Percentiles rank a stretch among this genome's conserved stretches.
Evolutionary conservation across 2,329 filamentous ascomycete species (phyloP).

Genomic region (Zalaria sp.): DNA sequence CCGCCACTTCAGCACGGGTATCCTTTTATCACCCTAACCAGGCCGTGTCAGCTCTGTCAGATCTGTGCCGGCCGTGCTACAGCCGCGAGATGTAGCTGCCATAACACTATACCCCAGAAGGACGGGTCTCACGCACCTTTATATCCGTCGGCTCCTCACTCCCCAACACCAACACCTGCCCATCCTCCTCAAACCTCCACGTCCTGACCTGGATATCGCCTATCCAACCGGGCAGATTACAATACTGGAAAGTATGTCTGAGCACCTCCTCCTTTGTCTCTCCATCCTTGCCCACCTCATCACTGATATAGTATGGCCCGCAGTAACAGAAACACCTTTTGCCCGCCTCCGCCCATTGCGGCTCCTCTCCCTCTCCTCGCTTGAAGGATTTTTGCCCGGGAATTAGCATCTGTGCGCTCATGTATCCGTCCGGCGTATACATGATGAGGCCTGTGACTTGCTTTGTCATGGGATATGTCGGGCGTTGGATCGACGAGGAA

Average conservation of each 20-base stretch:
- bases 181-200: constrained; percentile 23
- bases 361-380: constrained; percentile 21
- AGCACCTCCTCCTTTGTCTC: constrained; percentile 18
- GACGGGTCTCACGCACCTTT: constrained; percentile 12
- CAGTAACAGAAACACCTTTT: constrained; percentile 23
- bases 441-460: constrained; percentile 17
- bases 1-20: constrained; percentile 22
- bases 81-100: no score
- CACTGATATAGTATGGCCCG: constrained; percentile 23
- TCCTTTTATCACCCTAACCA: constrained; percentile 20
- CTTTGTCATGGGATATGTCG: constrained; percentile 17
- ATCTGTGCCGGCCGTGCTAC: no score
- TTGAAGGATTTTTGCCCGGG: constrained; percentile 20
- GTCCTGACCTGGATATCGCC: constrained; percentile 22
- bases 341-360: constrained; percentile 24
- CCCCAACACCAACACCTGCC: constrained; percentile 22
- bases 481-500: constrained; percentile 16
- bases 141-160: constrained; percentile 23
- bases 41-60: background rate
- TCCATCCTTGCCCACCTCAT: constrained; percentile 12
- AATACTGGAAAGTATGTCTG: constrained; percentile 22
- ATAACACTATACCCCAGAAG: no score
- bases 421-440: constrained; percentile 19
- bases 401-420: constrained; percentile 18
- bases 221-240: constrained; percentile 23